Conservation (phyloP, 2,329 filamentous ascomycete genomes). For the Colletotrichum euphorbiae region DNA sequence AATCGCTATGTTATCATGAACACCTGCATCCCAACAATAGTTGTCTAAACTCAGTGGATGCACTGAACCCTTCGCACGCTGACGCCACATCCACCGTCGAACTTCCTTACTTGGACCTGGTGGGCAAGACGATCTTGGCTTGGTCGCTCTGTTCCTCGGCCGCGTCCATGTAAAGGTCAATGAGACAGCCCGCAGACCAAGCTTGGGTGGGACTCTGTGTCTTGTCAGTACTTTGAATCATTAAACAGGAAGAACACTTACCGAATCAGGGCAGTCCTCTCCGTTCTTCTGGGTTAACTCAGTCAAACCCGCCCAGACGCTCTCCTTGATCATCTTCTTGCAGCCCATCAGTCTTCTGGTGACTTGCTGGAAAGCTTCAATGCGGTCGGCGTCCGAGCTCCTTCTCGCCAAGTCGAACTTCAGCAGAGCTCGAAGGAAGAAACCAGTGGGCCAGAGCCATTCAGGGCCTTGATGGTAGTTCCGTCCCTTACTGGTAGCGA, state of each 20-base stretch:
- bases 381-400: slow-evolving; percentile 70
- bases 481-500: slow-evolving; percentile 90
- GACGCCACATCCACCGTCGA: not conserved
- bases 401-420: slow-evolving; percentile 87
- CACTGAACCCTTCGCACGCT: not conserved
- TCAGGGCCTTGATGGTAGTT: slow-evolving; percentile 99
- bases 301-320: slow-evolving; percentile 88
- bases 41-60: accelerated
- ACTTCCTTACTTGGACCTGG: slow-evolving; percentile 41
- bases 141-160: slow-evolving; percentile 61
- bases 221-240: slow-evolving; percentile 28
- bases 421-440: slow-evolving; percentile 90
- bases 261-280: slow-evolving; percentile 86
- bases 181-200: slow-evolving; percentile 94
- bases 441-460: slow-evolving; percentile 98
- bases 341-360: slow-evolving; percentile 85
- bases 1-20: not conserved
- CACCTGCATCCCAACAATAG: not conserved
- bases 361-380: slow-evolving; percentile 94
- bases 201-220: slow-evolving; percentile 89
- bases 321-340: slow-evolving; percentile 84
- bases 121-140: slow-evolving; percentile 42
- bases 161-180: slow-evolving; percentile 96
- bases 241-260: slow-evolving; percentile 59
- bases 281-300: slow-evolving; percentile 95